Conservation (phyloP, 495 filamentous ascomycete genomes). For the Entonaema liquescens region DNA sequence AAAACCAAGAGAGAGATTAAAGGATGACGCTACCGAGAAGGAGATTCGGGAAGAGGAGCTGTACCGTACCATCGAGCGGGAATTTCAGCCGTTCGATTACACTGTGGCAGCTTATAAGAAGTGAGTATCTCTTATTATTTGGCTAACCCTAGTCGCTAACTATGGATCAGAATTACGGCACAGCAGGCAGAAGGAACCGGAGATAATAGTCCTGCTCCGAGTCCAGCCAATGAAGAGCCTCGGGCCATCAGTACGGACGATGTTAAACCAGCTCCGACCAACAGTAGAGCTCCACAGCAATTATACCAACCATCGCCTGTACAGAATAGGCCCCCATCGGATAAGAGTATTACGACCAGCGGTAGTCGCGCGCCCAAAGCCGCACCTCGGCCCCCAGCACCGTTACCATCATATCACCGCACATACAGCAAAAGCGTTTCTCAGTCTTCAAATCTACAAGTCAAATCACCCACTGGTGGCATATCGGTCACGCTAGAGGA, state of each 20-base stretch:
- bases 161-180: conserved; percentile 28
- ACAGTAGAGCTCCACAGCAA: conserved; percentile 38
- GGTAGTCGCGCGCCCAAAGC: conserved; percentile 27
- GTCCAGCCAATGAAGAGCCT: conserved; percentile 38
- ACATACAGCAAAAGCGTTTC: conserved; percentile 52
- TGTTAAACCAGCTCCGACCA: conserved; percentile 42
- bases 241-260: conserved; percentile 58
- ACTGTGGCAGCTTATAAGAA: conserved; percentile 74
- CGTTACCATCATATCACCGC: conserved; percentile 60
- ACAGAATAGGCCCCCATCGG: conserved; percentile 31
- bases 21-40: conserved; percentile 93
- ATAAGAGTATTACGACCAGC: conserved; percentile 43
- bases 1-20: conserved; percentile 88
- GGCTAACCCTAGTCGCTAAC: conserved; percentile 15
- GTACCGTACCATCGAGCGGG: conserved; percentile 91
- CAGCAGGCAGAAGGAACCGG: conserved; percentile 19
- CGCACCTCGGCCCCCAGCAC: conserved; percentile 44
- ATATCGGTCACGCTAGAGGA: conserved; percentile 91
- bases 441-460: conserved; percentile 61
- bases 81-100: conserved; percentile 97
- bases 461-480: conserved; percentile 81
- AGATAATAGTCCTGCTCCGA: conserved; percentile 7
- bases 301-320: conserved; percentile 30
- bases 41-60: conserved; percentile 95
- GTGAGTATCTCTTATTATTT: conserved; percentile 49